Evolutionary conservation across 225 moss, liverwort and hornwort species (phyloP), one percentile per base, ranked within the genome.

Genomic region (Bryoerythrophyllum caledonicum): DNA sequence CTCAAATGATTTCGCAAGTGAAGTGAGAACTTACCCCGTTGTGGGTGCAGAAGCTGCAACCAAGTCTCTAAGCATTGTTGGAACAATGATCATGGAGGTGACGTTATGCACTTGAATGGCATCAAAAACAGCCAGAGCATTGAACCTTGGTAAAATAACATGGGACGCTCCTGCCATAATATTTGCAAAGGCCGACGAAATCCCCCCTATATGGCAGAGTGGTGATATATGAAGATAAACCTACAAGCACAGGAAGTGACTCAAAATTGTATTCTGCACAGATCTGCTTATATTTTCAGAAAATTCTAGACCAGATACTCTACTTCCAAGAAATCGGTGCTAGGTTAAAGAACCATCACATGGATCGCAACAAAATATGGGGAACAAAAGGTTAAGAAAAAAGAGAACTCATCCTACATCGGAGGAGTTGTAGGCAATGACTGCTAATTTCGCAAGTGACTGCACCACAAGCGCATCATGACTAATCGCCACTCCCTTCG

Each of bases 401-500:
- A 74, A 26, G 74, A 62, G 43, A 72, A 63, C 26, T 60, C 46
- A 64, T 54, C 92, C 84, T 89, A 93, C 99, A 83, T 99, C 99
- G 74, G 89, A 80, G 56, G 79, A 74, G 46, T 83, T 86, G 68
- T 91, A 99, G 68, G 93, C 99, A 72, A 95, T 87, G 67, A 93
- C 79, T 68, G 88, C 81, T 60, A 99, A 68, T 83, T 99, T 99
- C 26, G 99, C 88, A 37, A 85, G 67, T 53, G 95, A 99, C 71
- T 99, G 99, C 49, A 91, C 86, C 64, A 91, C 82, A 44, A 99
- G 77, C 23, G 99, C 91, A 81, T 81, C 79, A 73, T 99, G 99
- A 68, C 92, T 88, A 44, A 99, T 78, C 72, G 87, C 80, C 59
- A 88, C 99, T 82, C 95, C 99, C 81, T 99, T 99, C n/a, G 99